phyloP scores from a whole-genome alignment of 306 rosid species.

The Dalbergia cultrata region DNA sequence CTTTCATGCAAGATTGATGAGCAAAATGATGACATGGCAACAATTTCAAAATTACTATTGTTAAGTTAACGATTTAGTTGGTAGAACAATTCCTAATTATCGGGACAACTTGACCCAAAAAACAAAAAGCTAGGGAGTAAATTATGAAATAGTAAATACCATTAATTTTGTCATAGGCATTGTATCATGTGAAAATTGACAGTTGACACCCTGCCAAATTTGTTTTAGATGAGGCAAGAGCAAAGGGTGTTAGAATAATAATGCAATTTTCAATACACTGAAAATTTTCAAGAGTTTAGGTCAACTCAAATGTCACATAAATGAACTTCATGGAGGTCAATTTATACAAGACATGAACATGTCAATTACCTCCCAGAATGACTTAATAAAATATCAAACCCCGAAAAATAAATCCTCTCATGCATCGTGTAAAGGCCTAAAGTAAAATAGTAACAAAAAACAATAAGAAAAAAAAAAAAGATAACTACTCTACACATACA shows the following conservation, averaged over 20 bases:
- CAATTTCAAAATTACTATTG: conserved; percentile 48
- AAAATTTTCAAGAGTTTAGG: neutral
- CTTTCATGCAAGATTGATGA: conserved; percentile 84
- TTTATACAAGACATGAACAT: conserved; percentile 1
- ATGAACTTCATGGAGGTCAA: conserved; percentile 1
- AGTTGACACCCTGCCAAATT: conserved; percentile 80
- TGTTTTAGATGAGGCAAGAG: conserved; percentile 28
- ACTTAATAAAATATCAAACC: conserved; percentile 34
- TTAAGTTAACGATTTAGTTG: neutral
- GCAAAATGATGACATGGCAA: conserved; percentile 84
- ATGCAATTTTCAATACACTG: neutral
- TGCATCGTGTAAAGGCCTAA: neutral
- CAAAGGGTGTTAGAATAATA: conserved; percentile 36
- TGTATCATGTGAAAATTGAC: conserved; percentile 71
- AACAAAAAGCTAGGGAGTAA: neutral
- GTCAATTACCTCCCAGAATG: conserved; percentile 11
- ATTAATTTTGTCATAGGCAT: conserved; percentile 78
- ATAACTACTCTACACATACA: conserved; percentile 10
- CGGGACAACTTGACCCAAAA: conserved; percentile 8
- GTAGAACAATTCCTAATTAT: neutral
- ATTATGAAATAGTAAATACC: conserved; percentile 52
- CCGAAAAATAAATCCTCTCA: neutral
- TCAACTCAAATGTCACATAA: conserved; percentile 9
- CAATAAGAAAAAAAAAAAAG: conserved; percentile 25
- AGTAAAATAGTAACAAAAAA: conserved; percentile 7